Conservation (phyloP, 1,284 basidiomycete genomes). For the Volvariella volvacea region DNA sequence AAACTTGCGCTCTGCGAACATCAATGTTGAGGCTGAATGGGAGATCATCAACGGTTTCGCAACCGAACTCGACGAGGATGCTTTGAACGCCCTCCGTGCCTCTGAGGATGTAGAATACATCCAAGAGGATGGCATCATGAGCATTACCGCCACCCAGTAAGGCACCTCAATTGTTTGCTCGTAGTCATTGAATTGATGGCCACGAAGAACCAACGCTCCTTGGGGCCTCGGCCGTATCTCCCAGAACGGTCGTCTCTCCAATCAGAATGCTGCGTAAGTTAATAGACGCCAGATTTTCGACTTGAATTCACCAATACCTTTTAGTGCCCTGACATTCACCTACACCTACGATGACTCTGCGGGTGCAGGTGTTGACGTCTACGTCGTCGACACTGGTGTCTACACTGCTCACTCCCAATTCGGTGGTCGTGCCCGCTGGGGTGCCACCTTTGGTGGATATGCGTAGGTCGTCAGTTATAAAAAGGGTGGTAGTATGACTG, state of each 20-base stretch:
- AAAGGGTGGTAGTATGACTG: slow-evolving; percentile 4
- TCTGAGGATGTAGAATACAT: slow-evolving; percentile 60
- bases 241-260: neutral
- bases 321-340: too few relatives aligned
- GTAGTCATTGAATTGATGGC: too few relatives aligned
- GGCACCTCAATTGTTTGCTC: neutral
- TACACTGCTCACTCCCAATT: slow-evolving; percentile 31
- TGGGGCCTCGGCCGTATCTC: slow-evolving; percentile 28
- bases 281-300: too few relatives aligned
- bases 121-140: slow-evolving; percentile 57
- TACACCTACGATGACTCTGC: slow-evolving; percentile 24
- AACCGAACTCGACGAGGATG: neutral
- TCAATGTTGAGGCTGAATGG: too few relatives aligned
- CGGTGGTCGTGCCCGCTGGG: slow-evolving; percentile 64
- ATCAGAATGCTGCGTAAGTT: too few relatives aligned
- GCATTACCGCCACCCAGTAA: slow-evolving; percentile 21
- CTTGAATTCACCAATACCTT: too few relatives aligned
- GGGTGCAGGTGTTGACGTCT: slow-evolving; percentile 28
- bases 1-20: too few relatives aligned
- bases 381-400: slow-evolving; percentile 17
- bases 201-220: slow-evolving; percentile 19
- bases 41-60: too few relatives aligned
- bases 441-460: slow-evolving; percentile 38
- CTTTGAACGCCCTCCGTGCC: slow-evolving; percentile 1
- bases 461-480: slow-evolving; percentile 6